These are phyloP conservation scores for Dioszegia crocea DNA, from an alignment of 768 basidiomycete genomes.

Conservation along the genomic window DNA sequence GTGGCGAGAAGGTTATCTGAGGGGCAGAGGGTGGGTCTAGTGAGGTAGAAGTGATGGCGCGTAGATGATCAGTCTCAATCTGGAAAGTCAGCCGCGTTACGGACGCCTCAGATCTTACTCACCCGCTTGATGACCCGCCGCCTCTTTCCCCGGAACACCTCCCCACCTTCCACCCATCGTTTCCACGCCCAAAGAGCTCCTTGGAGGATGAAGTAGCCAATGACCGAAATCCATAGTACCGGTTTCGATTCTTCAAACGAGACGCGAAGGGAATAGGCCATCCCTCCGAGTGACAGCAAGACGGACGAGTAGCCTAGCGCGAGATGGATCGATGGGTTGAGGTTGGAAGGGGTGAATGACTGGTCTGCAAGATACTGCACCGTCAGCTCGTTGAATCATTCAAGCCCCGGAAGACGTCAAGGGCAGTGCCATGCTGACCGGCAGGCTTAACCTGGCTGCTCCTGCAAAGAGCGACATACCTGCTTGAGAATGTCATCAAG, in stretches of 20 bases:
- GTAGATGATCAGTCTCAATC: slow-evolving; percentile 89
- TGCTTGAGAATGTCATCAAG: slow-evolving; percentile 84
- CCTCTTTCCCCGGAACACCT: slow-evolving; percentile 69
- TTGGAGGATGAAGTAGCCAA: slow-evolving; percentile 46
- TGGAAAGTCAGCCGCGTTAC: slow-evolving; percentile 46
- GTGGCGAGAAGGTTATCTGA: slow-evolving; percentile 60
- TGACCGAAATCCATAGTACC: slow-evolving; percentile 71
- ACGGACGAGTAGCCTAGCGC: slow-evolving; percentile 81
- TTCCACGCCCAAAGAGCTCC: slow-evolving; percentile 36
- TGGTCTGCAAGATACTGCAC: slow-evolving; percentile 26
- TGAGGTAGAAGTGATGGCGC: slow-evolving; percentile 64
- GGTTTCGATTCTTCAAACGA: slow-evolving; percentile 87
- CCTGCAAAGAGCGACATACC: slow-evolving; percentile 54
- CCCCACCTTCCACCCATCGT: slow-evolving; percentile 38
- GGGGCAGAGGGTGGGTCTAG: slow-evolving; percentile 50
- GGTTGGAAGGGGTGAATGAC: slow-evolving; percentile 77
- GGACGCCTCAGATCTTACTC: slow-evolving; percentile 57
- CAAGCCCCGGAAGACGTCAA: too few species aligned
- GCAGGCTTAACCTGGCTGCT: too few species aligned
- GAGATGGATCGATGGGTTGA: slow-evolving; percentile 83
- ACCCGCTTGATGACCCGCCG: slow-evolving; percentile 74
- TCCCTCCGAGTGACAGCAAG: slow-evolving; percentile 72
- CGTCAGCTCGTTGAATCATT: background rate
- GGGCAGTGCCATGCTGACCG: too few species aligned
- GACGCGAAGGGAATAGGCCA: slow-evolving; percentile 76